Evolutionary conservation across 129 eudicot species (phyloP).

Genomic region (Apium graveolens): DNA sequence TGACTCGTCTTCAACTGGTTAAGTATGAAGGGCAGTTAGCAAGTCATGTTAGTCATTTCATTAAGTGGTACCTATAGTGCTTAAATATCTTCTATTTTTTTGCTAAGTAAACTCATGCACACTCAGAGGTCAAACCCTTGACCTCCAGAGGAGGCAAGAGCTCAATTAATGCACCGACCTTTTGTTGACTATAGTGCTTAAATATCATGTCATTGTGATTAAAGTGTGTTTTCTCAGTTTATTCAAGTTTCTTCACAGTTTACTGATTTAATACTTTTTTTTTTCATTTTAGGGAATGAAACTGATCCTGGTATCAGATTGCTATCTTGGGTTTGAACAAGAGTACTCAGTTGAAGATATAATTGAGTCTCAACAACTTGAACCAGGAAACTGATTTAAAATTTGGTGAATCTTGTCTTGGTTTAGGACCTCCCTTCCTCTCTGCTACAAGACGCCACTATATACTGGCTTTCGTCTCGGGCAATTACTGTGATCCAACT

Average conservation of each 20-base stretch:
- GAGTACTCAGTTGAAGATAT: slow-evolving; percentile 54
- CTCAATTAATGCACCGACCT: no score
- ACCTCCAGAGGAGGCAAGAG: no score
- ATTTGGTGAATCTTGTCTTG: not conserved
- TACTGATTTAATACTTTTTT: not conserved
- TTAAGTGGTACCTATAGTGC: not conserved
- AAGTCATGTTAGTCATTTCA: not conserved
- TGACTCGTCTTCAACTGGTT: not conserved
- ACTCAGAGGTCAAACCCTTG: no score
- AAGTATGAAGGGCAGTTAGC: not conserved
- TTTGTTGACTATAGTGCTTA: no score
- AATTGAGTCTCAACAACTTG: slow-evolving; percentile 16
- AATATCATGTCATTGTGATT: not conserved
- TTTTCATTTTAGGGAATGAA: slow-evolving; percentile 65
- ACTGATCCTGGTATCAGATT: slow-evolving; percentile 77
- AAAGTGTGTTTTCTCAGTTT: not conserved
- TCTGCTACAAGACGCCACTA: not conserved
- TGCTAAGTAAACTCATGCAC: no score
- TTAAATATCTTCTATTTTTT: no score
- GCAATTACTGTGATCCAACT: not conserved
- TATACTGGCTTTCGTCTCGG: not conserved
- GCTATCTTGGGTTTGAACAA: slow-evolving; percentile 80
- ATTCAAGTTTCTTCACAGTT: not conserved
- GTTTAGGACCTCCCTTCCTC: not conserved
- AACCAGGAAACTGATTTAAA: slow-evolving; percentile 1